Conservation (phyloP, 1,284 basidiomycete genomes). For the Mycena citricolor region DNA sequence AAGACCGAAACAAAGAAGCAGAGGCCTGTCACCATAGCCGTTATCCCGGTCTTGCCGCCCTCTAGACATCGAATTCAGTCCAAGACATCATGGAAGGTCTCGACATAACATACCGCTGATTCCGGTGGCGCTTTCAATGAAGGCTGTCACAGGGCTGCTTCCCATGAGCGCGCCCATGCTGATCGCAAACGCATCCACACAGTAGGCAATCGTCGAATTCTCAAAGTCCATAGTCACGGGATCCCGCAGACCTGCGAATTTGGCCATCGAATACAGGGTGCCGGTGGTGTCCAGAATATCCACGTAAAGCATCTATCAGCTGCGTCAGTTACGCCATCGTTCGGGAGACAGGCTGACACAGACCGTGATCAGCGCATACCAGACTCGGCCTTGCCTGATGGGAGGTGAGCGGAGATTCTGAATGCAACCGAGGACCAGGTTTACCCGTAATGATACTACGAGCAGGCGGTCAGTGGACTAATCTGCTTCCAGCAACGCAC, state of each 20-base stretch:
- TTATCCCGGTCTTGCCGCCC: slow-evolving; percentile 87
- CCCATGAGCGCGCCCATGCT: slow-evolving; percentile 83
- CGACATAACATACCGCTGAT: slow-evolving; percentile 52
- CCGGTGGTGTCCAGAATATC: slow-evolving; percentile 54
- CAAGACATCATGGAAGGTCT: neutral
- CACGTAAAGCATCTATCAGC: too few species aligned
- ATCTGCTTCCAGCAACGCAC: neutral
- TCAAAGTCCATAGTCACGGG: slow-evolving; percentile 87
- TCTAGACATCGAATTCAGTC: slow-evolving; percentile 44
- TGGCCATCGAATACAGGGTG: slow-evolving; percentile 89
- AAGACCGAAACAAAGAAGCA: slow-evolving; percentile 87
- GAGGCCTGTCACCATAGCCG: slow-evolving; percentile 73
- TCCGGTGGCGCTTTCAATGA: slow-evolving; percentile 82
- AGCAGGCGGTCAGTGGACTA: slow-evolving; percentile 3
- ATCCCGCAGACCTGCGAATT: slow-evolving; percentile 87
- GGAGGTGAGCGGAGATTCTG: slow-evolving; percentile 25
- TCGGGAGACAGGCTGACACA: too few species aligned
- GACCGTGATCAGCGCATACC: slow-evolving; percentile 87
- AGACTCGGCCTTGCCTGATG: slow-evolving; percentile 72
- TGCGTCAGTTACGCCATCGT: too few species aligned
- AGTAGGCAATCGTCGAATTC: slow-evolving; percentile 78
- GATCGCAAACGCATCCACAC: slow-evolving; percentile 80
- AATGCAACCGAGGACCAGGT: slow-evolving; percentile 7
- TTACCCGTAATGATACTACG: slow-evolving; percentile 51
- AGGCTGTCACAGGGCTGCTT: slow-evolving; percentile 86